phyloP scores from a whole-genome alignment of 768 basidiomycete genomes.

The Dioszegia aurantiaca region DNA sequence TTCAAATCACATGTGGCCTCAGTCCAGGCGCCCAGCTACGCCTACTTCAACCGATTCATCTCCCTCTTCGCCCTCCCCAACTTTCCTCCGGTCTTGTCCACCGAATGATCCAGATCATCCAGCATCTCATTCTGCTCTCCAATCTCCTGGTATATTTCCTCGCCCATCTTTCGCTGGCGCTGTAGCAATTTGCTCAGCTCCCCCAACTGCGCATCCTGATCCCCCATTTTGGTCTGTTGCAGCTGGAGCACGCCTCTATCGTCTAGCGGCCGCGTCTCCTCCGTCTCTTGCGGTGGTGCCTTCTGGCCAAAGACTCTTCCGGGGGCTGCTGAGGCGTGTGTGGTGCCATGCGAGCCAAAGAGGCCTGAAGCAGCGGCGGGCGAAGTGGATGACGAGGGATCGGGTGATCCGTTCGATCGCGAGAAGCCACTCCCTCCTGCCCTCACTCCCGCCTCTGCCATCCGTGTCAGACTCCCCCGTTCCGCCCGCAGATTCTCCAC shows the following conservation, averaged over 20 bases:
- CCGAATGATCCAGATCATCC: conserved; percentile 71
- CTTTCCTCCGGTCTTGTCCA: conserved; percentile 75
- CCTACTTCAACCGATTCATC: conserved; percentile 69
- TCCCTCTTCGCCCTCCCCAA: conserved; percentile 76
- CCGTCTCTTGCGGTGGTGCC: conserved; percentile 69
- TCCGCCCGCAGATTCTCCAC: conserved; percentile 84
- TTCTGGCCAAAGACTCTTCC: conserved; percentile 70
- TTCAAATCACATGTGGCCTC: no score
- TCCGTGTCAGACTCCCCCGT: conserved; percentile 78
- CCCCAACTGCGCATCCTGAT: conserved; percentile 79
- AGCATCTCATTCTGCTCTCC: conserved; percentile 78
- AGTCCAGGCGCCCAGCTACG: not conserved
- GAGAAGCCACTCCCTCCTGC: conserved; percentile 10
- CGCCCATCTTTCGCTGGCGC: conserved; percentile 79
- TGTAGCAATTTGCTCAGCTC: conserved; percentile 76
- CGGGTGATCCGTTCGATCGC: not conserved
- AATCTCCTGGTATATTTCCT: conserved; percentile 81
- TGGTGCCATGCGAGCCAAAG: not conserved
- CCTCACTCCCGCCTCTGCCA: conserved; percentile 73
- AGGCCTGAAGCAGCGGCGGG: not conserved
- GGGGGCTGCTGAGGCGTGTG: conserved; percentile 18
- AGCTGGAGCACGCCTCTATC: conserved; percentile 73
- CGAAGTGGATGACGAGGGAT: not conserved
- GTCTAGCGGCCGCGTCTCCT: conserved; percentile 81
- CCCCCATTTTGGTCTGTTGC: conserved; percentile 74